Base-by-base conservation (phyloP, 164 flowering plant species). In the Berberis vulgaris region DNA sequence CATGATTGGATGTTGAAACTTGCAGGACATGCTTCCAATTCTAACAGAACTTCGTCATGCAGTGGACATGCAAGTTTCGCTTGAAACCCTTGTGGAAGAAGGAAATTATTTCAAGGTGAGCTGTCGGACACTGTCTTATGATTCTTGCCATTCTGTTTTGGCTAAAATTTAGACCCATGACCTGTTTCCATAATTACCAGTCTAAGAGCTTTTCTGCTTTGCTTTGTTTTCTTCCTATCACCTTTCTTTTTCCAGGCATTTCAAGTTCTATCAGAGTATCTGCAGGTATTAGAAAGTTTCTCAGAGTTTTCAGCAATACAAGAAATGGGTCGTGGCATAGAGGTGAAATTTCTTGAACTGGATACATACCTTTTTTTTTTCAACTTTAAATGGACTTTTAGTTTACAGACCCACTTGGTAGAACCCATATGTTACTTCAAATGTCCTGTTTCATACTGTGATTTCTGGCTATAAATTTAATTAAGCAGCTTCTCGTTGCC, bases 271-370 rank as follows among this genome's bases (percentile, higher is more conserved):
- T 84, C 99, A 38, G 99, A 91, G 83, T 91, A 95, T 83, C 77
- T 95, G 76, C 99, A 91, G 81, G 76, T 89, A 64, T 67, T 95
- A 66, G 99, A 91, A 71, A 86, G 88, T 70, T 76, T 80, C 50
- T 86, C 98, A 46, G 87, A 83, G 74, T 83, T 95, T 57, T 82
- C 95, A 39, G 96, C 85, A 43, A 72, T 83, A 72, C 97, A 95
- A 80, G 97, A 89, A 77, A 88, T 95, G 98, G 84, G 89, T 76
- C 88, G 80, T 69, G 89, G 91, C 57, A 90, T 89, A 65, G 98
- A 91, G 97, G 99, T 88, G 67, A 77, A 45, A 45, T 38, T 8
- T 50, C n/a, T 7, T n/a, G 2, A 13, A 62, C 6, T 50, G 8
- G 7, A 55, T 12, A 40, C 26, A 26, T 26, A 26, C 26, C 26